Evolutionary conservation across 73 alveolate genomes (phyloP).

Genomic region (Durusdinium trenchii): DNA sequence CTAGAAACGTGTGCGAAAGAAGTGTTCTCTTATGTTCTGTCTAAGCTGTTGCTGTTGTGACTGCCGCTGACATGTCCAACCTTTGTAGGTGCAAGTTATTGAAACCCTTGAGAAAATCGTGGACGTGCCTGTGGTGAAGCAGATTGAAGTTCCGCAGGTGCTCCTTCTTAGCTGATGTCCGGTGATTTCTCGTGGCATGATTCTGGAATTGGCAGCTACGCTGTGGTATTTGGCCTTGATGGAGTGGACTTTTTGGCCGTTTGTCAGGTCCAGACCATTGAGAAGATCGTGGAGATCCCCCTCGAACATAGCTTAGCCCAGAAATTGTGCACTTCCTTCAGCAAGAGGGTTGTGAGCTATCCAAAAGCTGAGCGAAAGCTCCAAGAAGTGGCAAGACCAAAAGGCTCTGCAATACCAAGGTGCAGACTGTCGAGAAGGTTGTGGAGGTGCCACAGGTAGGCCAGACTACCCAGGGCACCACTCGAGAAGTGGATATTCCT

Average conservation of each 20-base stretch:
- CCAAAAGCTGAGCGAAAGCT: not conserved
- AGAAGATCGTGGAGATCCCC: slow-evolving; percentile 69
- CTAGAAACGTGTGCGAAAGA: no score
- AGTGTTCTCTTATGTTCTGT: no score
- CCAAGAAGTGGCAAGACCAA: not conserved
- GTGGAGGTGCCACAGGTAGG: slow-evolving; percentile 93
- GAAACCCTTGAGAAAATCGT: slow-evolving; percentile 71
- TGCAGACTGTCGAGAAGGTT: slow-evolving; percentile 64
- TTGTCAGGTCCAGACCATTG: slow-evolving; percentile 69
- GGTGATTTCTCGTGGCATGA: not conserved
- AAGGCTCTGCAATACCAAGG: not conserved
- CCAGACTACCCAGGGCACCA: slow-evolving; percentile 68
- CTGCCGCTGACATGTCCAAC: no score
- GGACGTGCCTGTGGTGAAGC: slow-evolving; percentile 94
- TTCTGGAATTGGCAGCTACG: not conserved
- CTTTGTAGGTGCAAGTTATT: slow-evolving; percentile 80
- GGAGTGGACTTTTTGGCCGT: not conserved
- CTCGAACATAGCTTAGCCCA: not conserved
- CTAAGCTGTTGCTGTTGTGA: no score
- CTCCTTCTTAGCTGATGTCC: not conserved
- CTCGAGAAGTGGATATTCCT: slow-evolving; percentile 72
- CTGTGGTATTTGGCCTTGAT: not conserved
- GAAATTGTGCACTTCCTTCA: no score
- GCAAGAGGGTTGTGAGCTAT: no score
- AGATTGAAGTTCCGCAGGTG: slow-evolving; percentile 93